These are phyloP conservation scores for Eucalyptus sp. DNA, from an alignment of 345 rosid species.

Conservation along the genomic window DNA sequence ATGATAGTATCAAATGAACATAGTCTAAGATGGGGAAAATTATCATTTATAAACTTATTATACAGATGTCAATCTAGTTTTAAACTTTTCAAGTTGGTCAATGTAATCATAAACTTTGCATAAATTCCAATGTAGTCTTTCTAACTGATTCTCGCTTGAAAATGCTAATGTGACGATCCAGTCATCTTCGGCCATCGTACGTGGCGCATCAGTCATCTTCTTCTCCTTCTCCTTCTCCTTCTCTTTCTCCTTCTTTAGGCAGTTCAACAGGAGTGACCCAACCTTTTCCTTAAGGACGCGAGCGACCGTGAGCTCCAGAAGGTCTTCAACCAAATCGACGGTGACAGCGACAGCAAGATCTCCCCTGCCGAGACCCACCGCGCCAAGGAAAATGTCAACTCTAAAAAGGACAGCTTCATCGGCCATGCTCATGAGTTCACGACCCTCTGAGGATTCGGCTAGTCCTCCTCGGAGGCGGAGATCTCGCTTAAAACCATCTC, in stretches of 20 bases:
- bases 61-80: neutral
- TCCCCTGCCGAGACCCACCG: neutral
- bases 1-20: neutral
- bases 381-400: neutral
- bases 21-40: neutral
- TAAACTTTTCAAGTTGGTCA: neutral
- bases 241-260: neutral
- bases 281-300: neutral
- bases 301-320: neutral
- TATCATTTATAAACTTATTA: accelerated
- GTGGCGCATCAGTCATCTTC: neutral
- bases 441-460: neutral
- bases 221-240: neutral
- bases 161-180: neutral
- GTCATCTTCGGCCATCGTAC: accelerated
- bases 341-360: neutral
- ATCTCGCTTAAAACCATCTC: neutral
- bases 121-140: neutral
- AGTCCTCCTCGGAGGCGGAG: neutral
- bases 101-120: neutral
- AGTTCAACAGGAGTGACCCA: neutral
- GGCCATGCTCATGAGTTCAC: neutral
- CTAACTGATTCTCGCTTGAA: neutral
- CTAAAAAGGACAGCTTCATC: neutral
- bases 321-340: neutral